phyloP scores from a whole-genome alignment of 768 basidiomycete species.

The Mycena capillaripes region DNA sequence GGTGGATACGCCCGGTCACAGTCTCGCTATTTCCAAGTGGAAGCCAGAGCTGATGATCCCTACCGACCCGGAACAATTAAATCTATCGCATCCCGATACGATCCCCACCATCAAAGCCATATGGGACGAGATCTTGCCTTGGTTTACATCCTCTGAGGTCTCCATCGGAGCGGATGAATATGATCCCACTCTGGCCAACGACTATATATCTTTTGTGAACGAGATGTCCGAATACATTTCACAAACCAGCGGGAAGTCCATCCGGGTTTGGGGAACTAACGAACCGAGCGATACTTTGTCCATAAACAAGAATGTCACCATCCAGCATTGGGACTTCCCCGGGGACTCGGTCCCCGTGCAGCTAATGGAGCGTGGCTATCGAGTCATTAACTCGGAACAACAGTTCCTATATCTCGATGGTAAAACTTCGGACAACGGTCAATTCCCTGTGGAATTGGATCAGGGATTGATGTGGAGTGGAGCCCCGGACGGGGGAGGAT shows the following conservation, averaged over 20 bases:
- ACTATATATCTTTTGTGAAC: slow-evolving; percentile 59
- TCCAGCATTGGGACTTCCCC: slow-evolving; percentile 61
- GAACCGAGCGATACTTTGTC: slow-evolving; percentile 52
- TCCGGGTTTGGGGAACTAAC: slow-evolving; percentile 59
- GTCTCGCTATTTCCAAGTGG: slow-evolving; percentile 61
- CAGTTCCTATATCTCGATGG: slow-evolving; percentile 54
- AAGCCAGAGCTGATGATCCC: slow-evolving; percentile 55
- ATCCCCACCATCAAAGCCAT: slow-evolving; percentile 58
- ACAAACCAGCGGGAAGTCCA: slow-evolving; percentile 49
- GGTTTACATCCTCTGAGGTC: slow-evolving; percentile 55
- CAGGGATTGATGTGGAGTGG: slow-evolving; percentile 48
- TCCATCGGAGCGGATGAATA: slow-evolving; percentile 65
- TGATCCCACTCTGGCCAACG: slow-evolving; percentile 50
- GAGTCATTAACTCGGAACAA: slow-evolving; percentile 53
- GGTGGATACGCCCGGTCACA: slow-evolving; percentile 60
- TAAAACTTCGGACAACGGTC: slow-evolving; percentile 48
- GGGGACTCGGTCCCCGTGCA: slow-evolving; percentile 47
- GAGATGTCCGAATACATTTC: slow-evolving; percentile 55
- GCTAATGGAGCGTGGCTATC: slow-evolving; percentile 51
- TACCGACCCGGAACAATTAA: slow-evolving; percentile 51
- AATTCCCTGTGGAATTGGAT: slow-evolving; percentile 50
- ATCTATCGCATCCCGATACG: slow-evolving; percentile 56
- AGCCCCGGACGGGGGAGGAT: slow-evolving; percentile 46
- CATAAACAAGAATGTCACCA: slow-evolving; percentile 56
- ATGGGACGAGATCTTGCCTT: slow-evolving; percentile 57